These are phyloP conservation scores for Hyaloraphidium curvatum DNA, from an alignment of 192 early-diverging fungal genomes.

Conservation along the genomic window DNA sequence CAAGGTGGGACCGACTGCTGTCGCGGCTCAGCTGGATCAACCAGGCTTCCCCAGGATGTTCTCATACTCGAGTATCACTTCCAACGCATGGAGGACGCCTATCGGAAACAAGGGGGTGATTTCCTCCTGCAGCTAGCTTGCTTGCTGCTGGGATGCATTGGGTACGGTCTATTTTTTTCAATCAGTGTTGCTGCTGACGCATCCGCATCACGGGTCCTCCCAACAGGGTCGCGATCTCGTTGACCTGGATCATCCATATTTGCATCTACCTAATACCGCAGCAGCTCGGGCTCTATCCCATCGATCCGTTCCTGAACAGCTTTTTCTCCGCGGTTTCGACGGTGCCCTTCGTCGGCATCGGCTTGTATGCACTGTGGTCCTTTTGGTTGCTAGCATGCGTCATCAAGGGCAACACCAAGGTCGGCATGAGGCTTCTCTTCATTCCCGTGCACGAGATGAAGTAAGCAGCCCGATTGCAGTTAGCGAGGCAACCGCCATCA, in stretches of 20 bases:
- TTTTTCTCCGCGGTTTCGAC: conserved; percentile 19
- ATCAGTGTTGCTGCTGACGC: not conserved
- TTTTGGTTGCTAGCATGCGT: conserved; percentile 37
- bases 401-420: conserved; percentile 29
- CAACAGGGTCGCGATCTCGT: conserved; percentile 22
- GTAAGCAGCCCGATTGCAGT: conserved; percentile 12
- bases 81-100: conserved; percentile 26
- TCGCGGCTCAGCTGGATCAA: not conserved
- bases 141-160: conserved; percentile 21
- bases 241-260: conserved; percentile 39
- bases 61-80: conserved; percentile 36
- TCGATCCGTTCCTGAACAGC: conserved; percentile 29
- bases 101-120: conserved; percentile 29
- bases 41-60: conserved; percentile 18
- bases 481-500: not conserved
- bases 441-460: conserved; percentile 34
- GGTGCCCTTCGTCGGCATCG: conserved; percentile 35
- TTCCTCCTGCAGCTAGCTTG: conserved; percentile 23
- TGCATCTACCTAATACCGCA: conserved; percentile 29
- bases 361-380: conserved; percentile 30
- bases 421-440: conserved; percentile 37
- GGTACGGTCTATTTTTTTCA: conserved; percentile 18
- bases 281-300: conserved; percentile 13
- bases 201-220: not conserved
- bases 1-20: not conserved